Evolutionary conservation across 208 protist genomes (phyloP), one percentile per base, ranked within the genome.

Genomic region (Acanthamoeba quina): DNA sequence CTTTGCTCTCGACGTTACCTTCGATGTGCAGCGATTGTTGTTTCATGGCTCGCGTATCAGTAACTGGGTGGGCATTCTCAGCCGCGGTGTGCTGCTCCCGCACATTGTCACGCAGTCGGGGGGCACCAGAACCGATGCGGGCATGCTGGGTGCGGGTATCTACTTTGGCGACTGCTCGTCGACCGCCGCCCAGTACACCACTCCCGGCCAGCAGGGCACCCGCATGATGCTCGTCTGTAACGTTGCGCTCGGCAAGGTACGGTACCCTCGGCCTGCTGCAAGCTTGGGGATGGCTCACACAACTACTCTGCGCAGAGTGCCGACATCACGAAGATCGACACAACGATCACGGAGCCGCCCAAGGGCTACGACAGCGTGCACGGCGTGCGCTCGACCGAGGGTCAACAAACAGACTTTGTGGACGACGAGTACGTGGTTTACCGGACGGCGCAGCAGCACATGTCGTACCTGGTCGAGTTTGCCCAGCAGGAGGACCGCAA

Each of bases 401-500:
- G 37, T 24, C 54, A 88, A 26, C 13, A 54, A 26, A 94, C 92
- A 0, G 89, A 58, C 19, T 96, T 96, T 62, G 21, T 21, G 24
- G 95, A 95, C 74, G 88, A 95, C 58, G 95, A 96, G 66, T 95
- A 95, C 49, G 92, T 80, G 5, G 78, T 96, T 2, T 96, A 94
- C 60, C 52, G 76, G 90, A 24, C 95, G 26, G 90, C 90, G 11
- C 95, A 96, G 90, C 95, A 96, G 82, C 94, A 82, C 26, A 29
- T 96, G 26, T n/a, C 62, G 44, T 96, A 96, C 62, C 21, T 96
- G 13, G 60, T 96, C 19, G 90, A 96, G 60, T 95, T 96, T 60
- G 7, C 10, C 41, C 5, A 41, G 4, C 44, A 76, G 60, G 26
- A 24, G 26, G 85, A 91, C 54, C 10, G 11, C 44, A 74, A 60